Evolutionary conservation across 306 rosid genomes (phyloP), one percentile per base, ranked within the genome.

Genomic region (Castanopsis chinensis): DNA sequence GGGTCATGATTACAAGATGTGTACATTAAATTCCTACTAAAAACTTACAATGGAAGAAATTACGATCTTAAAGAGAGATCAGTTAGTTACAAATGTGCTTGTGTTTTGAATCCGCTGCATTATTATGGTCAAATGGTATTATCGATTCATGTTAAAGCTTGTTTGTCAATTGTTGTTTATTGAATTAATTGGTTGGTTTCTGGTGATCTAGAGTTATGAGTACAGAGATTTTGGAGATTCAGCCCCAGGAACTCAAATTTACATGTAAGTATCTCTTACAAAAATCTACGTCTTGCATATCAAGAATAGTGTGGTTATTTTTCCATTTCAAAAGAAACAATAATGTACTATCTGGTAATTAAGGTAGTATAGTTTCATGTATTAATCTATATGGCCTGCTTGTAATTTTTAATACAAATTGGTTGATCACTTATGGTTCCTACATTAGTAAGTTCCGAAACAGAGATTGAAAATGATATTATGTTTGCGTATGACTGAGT

Each of bases 211-310:
- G 74, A 86, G 23, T 71, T 83, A 91, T 86, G 96, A 51, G 85
- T 78, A 80, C 89, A 1, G 97, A 95, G 80, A 92, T 95, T 85
- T 88, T 95, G 78, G 96, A 88, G 37, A 83, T 91, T 81, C 89
- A 84, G 70, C 98, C 98, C 1, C 12, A 52, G 4, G 97, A 91
- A 30, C 94, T 95, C 84, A 81, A 83, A 80, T 93, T 95, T 76
- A 80, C 93, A 6, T 93, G 99, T 95, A 79, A 89, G 92, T 79
- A n/a, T 51, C 15, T 68, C 27, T 21, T 11, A 15, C 45, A 41
- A 23, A 67, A n/a, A 28, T 17, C 4, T 19, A 14, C 1, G 10
- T 18, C 21, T 65, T 32, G 20, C 6, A 33, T 6, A 9, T 67
- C 14, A 19, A 10, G 9, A 67, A 21, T 60, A 0, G 12, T 2